Evolutionary conservation across 2,329 filamentous ascomycete genomes (phyloP).

Genomic region (Talaromyces marneffei): DNA sequence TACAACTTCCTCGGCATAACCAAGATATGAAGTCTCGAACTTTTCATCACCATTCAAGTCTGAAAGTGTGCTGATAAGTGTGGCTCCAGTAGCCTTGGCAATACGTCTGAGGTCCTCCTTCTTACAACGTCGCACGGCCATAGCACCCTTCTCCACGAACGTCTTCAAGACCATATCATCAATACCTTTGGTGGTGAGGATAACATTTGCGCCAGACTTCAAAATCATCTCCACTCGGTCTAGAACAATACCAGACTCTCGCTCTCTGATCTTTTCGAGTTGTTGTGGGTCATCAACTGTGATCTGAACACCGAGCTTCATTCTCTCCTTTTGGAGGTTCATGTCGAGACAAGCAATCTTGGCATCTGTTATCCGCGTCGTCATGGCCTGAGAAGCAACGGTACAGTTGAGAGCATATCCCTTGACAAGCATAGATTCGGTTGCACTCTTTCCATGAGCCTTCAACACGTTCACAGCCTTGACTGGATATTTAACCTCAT

Average conservation of each 20-base stretch:
- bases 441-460: conserved; percentile 87
- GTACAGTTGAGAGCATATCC: conserved; percentile 98
- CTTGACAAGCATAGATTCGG: conserved; percentile 85
- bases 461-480: conserved; percentile 99
- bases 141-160: conserved; percentile 89
- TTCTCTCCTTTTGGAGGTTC: conserved; percentile 97
- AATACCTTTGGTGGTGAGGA: conserved; percentile 97
- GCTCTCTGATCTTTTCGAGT: conserved; percentile 90
- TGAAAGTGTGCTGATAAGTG: conserved; percentile 84
- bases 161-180: conserved; percentile 92
- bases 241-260: conserved; percentile 87
- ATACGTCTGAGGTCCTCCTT: conserved; percentile 97
- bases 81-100: conserved; percentile 91
- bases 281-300: conserved; percentile 96
- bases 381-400: conserved; percentile 97
- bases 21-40: conserved; percentile 85
- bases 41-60: conserved; percentile 97
- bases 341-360: conserved; percentile 97
- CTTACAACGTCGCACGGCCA: conserved; percentile 94
- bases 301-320: conserved; percentile 98
- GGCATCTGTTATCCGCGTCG: conserved; percentile 81
- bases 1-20: conserved; percentile 89
- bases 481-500: conserved; percentile 92
- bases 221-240: conserved; percentile 96
- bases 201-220: conserved; percentile 92